A percentile compares a stretch with the other conserved stretches of the same genome.
Evolutionary conservation across 345 rosid species (phyloP).

Genomic region (Capsella bursapastoris): DNA sequence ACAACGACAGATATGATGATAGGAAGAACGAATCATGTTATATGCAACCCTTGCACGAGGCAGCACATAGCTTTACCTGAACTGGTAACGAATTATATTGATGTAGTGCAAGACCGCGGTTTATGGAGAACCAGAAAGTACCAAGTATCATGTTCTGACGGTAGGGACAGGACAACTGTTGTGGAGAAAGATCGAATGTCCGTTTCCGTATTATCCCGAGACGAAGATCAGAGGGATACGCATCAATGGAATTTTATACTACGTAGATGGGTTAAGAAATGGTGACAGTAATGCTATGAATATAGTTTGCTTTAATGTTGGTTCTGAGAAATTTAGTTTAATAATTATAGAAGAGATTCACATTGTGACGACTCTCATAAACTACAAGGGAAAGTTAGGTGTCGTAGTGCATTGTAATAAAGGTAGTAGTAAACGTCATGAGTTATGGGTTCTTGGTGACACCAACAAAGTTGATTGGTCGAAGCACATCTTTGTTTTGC

Average conservation of each 20-base stretch:
- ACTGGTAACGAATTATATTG: neutral
- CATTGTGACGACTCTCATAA: neutral
- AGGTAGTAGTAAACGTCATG: neutral
- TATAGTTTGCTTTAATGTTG: constrained; percentile 21
- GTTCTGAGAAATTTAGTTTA: constrained; percentile 7
- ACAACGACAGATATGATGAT: too few relatives aligned
- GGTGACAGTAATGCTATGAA: too few relatives aligned
- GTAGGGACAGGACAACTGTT: neutral
- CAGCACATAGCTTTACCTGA: neutral
- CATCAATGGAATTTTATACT: constrained; percentile 24
- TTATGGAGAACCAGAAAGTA: neutral
- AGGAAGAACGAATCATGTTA: too few relatives aligned
- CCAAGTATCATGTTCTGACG: constrained; percentile 20
- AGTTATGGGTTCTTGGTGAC: too few relatives aligned
- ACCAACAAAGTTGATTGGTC: too few relatives aligned
- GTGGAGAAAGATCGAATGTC: constrained; percentile 1
- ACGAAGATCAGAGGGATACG: neutral
- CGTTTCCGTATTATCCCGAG: neutral
- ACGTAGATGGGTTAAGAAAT: too few relatives aligned
- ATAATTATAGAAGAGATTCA: neutral
- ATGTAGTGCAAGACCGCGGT: neutral
- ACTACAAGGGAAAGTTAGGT: constrained; percentile 28
- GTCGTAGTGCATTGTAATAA: neutral
- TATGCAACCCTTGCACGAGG: constrained; percentile 10
- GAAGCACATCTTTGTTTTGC: too few relatives aligned